Conservation (phyloP, 2,329 filamentous ascomycete species). For the Trichoderma lentiforme region DNA sequence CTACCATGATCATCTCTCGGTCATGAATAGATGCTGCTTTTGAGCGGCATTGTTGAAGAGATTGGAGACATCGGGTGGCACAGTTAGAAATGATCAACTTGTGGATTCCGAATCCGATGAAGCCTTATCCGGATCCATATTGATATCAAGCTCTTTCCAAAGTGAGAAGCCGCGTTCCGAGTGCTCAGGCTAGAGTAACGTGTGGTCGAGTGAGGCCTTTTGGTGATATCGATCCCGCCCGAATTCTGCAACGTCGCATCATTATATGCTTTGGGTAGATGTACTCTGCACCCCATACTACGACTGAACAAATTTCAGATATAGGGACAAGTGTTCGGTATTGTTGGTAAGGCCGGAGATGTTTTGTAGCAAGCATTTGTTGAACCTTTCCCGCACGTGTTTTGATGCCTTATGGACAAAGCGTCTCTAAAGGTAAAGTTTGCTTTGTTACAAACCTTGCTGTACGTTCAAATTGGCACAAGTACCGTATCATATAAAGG, state of each 20-base stretch:
- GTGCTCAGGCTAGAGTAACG: background rate
- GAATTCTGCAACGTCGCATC: background rate
- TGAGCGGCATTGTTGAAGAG: background rate
- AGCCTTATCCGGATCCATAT: background rate
- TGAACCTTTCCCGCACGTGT: background rate
- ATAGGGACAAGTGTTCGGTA: background rate
- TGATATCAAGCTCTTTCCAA: background rate
- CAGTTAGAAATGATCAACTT: background rate
- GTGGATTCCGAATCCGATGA: background rate
- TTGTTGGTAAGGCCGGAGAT: background rate
- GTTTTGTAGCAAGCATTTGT: background rate
- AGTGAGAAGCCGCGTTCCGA: background rate
- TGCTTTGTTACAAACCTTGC: background rate
- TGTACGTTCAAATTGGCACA: background rate
- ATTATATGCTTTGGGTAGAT: background rate
- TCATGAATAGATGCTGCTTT: background rate
- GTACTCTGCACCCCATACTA: background rate
- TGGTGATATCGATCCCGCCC: background rate
- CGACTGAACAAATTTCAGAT: background rate
- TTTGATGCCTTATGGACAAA: background rate
- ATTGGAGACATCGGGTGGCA: background rate
- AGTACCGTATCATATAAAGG: background rate
- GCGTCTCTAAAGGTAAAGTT: background rate
- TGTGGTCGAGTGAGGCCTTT: too few species aligned
- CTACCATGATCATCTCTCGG: background rate